Evolutionary conservation across 2,329 filamentous ascomycete genomes (phyloP).

Genomic region (Calonectria pteridis): DNA sequence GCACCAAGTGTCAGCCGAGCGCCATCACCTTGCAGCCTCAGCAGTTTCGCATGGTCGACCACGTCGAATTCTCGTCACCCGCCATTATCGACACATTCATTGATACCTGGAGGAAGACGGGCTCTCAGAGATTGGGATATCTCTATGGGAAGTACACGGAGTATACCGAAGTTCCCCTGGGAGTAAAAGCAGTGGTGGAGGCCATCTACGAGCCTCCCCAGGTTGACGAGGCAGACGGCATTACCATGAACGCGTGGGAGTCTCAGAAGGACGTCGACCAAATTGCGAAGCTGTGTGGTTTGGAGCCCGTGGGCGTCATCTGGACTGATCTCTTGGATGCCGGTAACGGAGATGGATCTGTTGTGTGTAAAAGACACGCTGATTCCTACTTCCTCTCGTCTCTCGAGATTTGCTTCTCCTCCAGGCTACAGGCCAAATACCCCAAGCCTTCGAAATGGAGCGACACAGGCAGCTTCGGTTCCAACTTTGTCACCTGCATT

Average conservation of each 20-base stretch:
- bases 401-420: conserved; percentile 89
- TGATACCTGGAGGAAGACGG: conserved; percentile 90
- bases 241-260: conserved; percentile 87
- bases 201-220: conserved; percentile 98
- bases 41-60: conserved; percentile 95
- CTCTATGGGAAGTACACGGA: conserved; percentile 92
- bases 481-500: conserved; percentile 96
- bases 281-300: conserved; percentile 83
- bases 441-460: conserved; percentile 97
- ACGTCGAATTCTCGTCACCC: conserved; percentile 93
- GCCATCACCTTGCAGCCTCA: conserved; percentile 96
- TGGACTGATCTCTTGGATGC: conserved; percentile 93
- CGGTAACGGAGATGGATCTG: conserved; percentile 83
- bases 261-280: conserved; percentile 86
- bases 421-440: conserved; percentile 87
- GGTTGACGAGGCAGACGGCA: conserved; percentile 86
- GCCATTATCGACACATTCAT: conserved; percentile 90
- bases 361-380: conserved; percentile 94
- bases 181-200: conserved; percentile 95
- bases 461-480: conserved; percentile 92
- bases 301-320: conserved; percentile 91
- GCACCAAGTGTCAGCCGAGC: conserved; percentile 97
- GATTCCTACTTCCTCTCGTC: conserved; percentile 97
- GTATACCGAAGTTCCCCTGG: conserved; percentile 92
- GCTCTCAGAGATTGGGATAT: conserved; percentile 86